A percentile compares a stretch with the other conserved stretches of the same genome.
Evolutionary conservation across 768 basidiomycete genomes (phyloP).

Genomic region (Cyathus striatus): DNA sequence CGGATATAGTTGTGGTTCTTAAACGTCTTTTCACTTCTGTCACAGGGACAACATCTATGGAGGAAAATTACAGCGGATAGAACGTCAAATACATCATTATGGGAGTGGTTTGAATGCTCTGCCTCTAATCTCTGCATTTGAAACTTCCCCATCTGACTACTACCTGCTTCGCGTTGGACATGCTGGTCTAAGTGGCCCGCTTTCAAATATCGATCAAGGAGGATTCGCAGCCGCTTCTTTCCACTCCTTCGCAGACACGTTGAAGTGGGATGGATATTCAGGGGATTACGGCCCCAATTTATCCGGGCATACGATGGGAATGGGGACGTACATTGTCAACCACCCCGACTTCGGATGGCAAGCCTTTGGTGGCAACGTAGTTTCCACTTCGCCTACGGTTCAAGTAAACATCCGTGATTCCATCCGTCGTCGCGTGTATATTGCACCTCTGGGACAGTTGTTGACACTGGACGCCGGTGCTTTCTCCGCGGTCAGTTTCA

Average conservation of each 20-base stretch:
- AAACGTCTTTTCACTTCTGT: background rate
- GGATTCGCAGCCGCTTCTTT: conserved; percentile 57
- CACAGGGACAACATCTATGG: conserved; percentile 53
- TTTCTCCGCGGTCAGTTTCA: conserved; percentile 36
- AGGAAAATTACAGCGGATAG: conserved; percentile 48
- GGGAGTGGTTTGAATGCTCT: conserved; percentile 52
- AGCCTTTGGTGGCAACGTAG: conserved; percentile 48
- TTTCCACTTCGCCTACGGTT: conserved; percentile 34
- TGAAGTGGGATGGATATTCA: conserved; percentile 54
- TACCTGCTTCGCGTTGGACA: conserved; percentile 49
- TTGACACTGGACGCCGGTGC: conserved; percentile 47
- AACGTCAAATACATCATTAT: conserved; percentile 57
- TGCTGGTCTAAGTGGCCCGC: conserved; percentile 48
- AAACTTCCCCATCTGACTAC: conserved; percentile 39
- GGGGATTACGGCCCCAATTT: conserved; percentile 60
- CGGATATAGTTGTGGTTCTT: background rate
- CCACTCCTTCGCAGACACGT: conserved; percentile 53
- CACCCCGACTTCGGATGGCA: conserved; percentile 60
- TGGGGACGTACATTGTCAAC: conserved; percentile 41
- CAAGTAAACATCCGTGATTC: conserved; percentile 41
- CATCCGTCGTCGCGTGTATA: conserved; percentile 43
- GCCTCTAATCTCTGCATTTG: conserved; percentile 45
- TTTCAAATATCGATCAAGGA: conserved; percentile 51
- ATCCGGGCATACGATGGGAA: conserved; percentile 48
- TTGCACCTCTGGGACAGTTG: conserved; percentile 42